Conservation (phyloP, 2,329 filamentous ascomycete genomes). For the Cryphonectria carpinicola region DNA sequence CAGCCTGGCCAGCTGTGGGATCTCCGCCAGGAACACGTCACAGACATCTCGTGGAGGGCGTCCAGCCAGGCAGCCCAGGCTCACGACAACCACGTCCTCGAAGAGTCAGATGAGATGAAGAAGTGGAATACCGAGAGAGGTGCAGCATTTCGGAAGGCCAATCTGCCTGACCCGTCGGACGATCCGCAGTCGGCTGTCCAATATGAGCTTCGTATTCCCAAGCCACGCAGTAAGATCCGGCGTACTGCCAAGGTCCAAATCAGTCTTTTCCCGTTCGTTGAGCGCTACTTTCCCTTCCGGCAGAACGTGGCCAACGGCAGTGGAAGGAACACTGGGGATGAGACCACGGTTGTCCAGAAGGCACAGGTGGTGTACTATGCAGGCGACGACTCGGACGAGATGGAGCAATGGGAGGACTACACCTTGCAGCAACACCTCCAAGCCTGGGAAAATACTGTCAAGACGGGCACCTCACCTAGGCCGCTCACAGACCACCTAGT, state of each 20-base stretch:
- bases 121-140: not conserved
- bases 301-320: slow-evolving; percentile 23
- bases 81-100: slow-evolving; percentile 23
- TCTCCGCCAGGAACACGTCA: slow-evolving; percentile 33
- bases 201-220: slow-evolving; percentile 8
- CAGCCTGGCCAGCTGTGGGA: slow-evolving; percentile 35
- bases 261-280: slow-evolving; percentile 37
- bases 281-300: slow-evolving; percentile 34
- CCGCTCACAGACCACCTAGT: too few species aligned
- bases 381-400: slow-evolving; percentile 32
- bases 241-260: slow-evolving; percentile 38
- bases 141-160: not conserved
- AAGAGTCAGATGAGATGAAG: slow-evolving; percentile 17
- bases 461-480: too few species aligned
- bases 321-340: slow-evolving; percentile 30
- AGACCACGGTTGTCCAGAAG: slow-evolving; percentile 32
- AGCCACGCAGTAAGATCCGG: slow-evolving; percentile 20
- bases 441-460: not conserved
- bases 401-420: slow-evolving; percentile 19
- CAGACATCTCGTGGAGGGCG: slow-evolving; percentile 30
- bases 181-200: not conserved
- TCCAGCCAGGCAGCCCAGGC: slow-evolving; percentile 26
- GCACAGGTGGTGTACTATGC: slow-evolving; percentile 38
- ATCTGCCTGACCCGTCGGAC: not conserved
- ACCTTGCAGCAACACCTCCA: slow-evolving; percentile 25